These are phyloP conservation scores for Draba incana DNA, from an alignment of 345 rosid species.

Conservation along the genomic window DNA sequence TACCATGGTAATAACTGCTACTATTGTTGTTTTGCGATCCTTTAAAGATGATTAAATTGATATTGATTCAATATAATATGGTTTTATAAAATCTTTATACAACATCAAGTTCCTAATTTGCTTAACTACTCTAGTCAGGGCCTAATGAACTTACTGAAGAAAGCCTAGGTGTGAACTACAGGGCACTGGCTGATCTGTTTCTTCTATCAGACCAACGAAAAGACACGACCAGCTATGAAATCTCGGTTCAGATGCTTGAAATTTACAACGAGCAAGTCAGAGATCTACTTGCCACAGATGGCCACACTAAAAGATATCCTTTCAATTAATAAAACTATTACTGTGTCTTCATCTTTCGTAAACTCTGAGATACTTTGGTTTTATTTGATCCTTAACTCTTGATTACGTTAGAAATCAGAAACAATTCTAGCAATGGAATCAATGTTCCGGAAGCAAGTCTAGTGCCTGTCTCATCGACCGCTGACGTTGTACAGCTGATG, in stretches of 20 bases:
- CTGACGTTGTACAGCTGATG: conserved; percentile 84
- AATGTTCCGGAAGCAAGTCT: conserved; percentile 94
- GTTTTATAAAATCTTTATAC: neutral
- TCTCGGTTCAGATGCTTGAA: conserved; percentile 96
- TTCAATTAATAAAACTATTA: conserved; percentile 4
- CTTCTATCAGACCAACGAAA: conserved; percentile 67
- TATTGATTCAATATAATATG: neutral
- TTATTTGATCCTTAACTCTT: conserved; percentile 49
- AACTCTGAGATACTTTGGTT: conserved; percentile 16
- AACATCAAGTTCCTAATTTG: conserved; percentile 9
- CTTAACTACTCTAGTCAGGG: conserved; percentile 64
- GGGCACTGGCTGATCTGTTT: conserved; percentile 90
- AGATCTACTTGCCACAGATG: conserved; percentile 83
- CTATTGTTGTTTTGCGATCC: neutral
- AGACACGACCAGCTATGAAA: conserved; percentile 61
- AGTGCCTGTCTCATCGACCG: conserved; percentile 75
- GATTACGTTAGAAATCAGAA: conserved; percentile 82
- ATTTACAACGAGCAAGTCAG: conserved; percentile 97
- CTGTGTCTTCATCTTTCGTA: neutral
- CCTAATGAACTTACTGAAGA: conserved; percentile 84
- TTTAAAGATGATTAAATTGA: neutral
- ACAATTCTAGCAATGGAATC: conserved; percentile 81
- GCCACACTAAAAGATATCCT: conserved; percentile 84
- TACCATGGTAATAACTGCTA: conserved; percentile 72
- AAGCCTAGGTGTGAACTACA: conserved; percentile 83